Percentiles rank a stretch among this genome's conserved stretches.
These are phyloP conservation scores for Reutealis trisperma DNA, from an alignment of 345 rosid genomes.

Conservation along the genomic window DNA sequence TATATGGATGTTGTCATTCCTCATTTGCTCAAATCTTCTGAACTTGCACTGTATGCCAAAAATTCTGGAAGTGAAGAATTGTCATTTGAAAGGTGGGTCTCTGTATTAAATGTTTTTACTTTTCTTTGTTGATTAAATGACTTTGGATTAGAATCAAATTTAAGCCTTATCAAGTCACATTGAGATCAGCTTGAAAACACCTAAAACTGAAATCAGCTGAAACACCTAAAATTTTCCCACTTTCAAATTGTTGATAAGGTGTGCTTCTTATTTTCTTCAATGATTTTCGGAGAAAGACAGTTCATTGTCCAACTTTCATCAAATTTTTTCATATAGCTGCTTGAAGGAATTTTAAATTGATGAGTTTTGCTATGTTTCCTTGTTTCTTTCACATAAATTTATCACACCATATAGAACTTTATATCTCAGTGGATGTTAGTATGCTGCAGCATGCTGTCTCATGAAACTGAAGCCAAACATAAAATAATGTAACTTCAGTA, in stretches of 20 bases:
- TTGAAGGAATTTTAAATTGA: too few relatives aligned
- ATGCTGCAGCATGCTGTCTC: not conserved
- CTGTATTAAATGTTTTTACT: not conserved
- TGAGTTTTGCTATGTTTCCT: too few relatives aligned
- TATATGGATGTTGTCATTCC: constrained; percentile 12
- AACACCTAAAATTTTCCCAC: too few relatives aligned
- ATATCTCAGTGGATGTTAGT: not conserved
- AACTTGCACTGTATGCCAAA: not conserved
- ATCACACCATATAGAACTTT: too few relatives aligned
- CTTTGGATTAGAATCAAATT: not conserved
- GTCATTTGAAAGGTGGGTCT: constrained; percentile 9
- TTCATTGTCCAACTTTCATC: too few relatives aligned
- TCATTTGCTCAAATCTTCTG: constrained; percentile 17
- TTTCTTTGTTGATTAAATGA: not conserved
- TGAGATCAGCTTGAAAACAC: not conserved
- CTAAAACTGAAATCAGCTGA: too few relatives aligned
- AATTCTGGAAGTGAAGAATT: not conserved
- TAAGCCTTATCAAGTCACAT: not conserved
- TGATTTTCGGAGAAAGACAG: too few relatives aligned
- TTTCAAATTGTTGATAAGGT: too few relatives aligned
- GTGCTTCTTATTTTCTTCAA: too few relatives aligned
- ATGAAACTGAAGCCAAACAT: not conserved
- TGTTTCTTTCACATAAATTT: not conserved
- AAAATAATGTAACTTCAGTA: not conserved
- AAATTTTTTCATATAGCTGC: too few relatives aligned